Evolutionary conservation across 2,329 filamentous ascomycete genomes (phyloP).

Genomic region (Monilinia fructigena): DNA sequence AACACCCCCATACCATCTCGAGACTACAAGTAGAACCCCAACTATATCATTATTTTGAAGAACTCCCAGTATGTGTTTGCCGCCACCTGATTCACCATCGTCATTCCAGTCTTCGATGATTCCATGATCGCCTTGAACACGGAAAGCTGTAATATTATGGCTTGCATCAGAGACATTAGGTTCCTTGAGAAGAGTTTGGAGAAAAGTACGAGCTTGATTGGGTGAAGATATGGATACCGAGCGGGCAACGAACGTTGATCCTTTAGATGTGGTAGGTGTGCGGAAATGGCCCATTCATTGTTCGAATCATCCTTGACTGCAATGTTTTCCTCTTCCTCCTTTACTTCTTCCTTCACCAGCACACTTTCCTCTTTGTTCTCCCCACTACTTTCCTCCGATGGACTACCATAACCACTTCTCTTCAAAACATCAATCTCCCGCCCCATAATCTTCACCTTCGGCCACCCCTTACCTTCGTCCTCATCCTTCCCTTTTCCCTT

Average conservation of each 20-base stretch:
- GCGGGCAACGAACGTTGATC: slow-evolving; percentile 59
- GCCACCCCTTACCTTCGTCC: slow-evolving; percentile 48
- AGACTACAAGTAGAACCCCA: slow-evolving; percentile 57
- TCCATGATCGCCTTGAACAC: slow-evolving; percentile 30
- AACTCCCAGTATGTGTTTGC: slow-evolving; percentile 54
- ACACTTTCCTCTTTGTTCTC: slow-evolving; percentile 17
- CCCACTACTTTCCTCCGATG: slow-evolving; percentile 19
- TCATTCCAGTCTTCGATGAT: slow-evolving; percentile 43
- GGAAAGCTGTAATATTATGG: slow-evolving; percentile 50
- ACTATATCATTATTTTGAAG: slow-evolving; percentile 52
- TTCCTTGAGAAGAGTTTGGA: slow-evolving; percentile 52
- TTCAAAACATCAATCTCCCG: slow-evolving; percentile 74
- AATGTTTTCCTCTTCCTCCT: slow-evolving; percentile 9
- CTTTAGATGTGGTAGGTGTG: slow-evolving; percentile 50
- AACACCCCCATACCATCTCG: slow-evolving; percentile 61
- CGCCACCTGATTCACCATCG: slow-evolving; percentile 61
- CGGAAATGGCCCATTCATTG: slow-evolving; percentile 51
- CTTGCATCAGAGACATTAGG: slow-evolving; percentile 53
- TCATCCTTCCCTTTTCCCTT: slow-evolving; percentile 20
- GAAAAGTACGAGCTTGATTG: slow-evolving; percentile 45
- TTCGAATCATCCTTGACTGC: not conserved
- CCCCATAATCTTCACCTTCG: slow-evolving; percentile 66
- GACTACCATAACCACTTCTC: slow-evolving; percentile 62
- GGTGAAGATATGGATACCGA: slow-evolving; percentile 45
- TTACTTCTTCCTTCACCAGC: slow-evolving; percentile 3